Conservation (phyloP, 2,329 filamentous ascomycete genomes). For the Clonostachys rhizophaga region DNA sequence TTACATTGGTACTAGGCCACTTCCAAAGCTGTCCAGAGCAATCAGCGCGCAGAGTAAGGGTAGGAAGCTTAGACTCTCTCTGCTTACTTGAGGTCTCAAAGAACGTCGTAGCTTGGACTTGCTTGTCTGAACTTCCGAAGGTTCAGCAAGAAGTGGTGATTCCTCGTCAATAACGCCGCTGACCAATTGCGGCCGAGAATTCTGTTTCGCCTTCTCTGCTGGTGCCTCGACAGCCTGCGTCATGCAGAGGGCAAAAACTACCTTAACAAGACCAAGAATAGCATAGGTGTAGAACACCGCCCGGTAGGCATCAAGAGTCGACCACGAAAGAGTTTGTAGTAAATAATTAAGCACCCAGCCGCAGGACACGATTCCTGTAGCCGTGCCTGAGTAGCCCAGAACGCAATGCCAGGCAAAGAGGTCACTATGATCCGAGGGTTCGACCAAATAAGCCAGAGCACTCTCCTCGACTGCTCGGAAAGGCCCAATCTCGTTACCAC, state of each 20-base stretch:
- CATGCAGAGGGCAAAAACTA: slow-evolving; percentile 44
- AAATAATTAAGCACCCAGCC: slow-evolving; percentile 56
- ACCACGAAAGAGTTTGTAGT: slow-evolving; percentile 33
- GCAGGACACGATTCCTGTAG: slow-evolving; percentile 52
- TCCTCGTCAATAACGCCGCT: no score
- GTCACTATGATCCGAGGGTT: slow-evolving; percentile 38
- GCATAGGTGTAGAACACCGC: slow-evolving; percentile 55
- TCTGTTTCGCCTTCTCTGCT: no score
- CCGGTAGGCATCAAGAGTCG: slow-evolving; percentile 41
- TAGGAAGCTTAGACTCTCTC: slow-evolving; percentile 47
- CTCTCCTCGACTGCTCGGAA: slow-evolving; percentile 60
- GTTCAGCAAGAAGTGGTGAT: no score
- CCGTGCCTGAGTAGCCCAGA: slow-evolving; percentile 53
- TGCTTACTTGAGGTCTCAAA: slow-evolving; percentile 50
- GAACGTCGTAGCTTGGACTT: no score
- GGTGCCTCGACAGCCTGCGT: slow-evolving; percentile 36
- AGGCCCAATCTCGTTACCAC: slow-evolving; percentile 60
- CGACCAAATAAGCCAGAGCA: slow-evolving; percentile 51
- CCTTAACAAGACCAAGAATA: slow-evolving; percentile 50
- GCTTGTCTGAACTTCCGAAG: no score
- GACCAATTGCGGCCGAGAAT: no score
- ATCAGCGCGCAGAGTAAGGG: slow-evolving; percentile 63
- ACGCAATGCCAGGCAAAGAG: slow-evolving; percentile 60
- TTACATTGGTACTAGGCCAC: slow-evolving; percentile 62
- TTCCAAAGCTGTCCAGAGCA: slow-evolving; percentile 64